These are phyloP conservation scores for Wickerhamiella allomyrinae DNA, from an alignment of 805 yeast genomes.

Conservation along the genomic window DNA sequence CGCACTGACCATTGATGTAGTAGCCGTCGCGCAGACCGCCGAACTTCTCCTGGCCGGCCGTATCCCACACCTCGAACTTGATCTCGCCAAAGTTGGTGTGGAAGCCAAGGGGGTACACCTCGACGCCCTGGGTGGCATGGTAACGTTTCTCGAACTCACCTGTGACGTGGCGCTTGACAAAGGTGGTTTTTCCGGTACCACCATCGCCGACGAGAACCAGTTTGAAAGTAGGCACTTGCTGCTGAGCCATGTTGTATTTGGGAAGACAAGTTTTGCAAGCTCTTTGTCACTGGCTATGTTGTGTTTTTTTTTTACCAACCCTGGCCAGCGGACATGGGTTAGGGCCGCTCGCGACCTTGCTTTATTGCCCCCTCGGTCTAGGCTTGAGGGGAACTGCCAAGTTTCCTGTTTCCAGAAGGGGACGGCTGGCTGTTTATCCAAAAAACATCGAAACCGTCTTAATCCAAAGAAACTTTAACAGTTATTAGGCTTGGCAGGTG, in stretches of 20 bases:
- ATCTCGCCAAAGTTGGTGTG: slow-evolving; percentile 98
- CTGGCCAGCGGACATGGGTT: background rate
- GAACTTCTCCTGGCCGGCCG: slow-evolving; percentile 99
- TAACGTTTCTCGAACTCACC: slow-evolving; percentile 98
- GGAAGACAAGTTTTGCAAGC: slow-evolving; percentile 1
- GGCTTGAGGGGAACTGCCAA: too few species aligned
- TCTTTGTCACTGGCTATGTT: background rate
- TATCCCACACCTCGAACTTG: slow-evolving; percentile 99
- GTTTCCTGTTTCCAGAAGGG: too few species aligned
- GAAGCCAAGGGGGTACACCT: slow-evolving; percentile 96
- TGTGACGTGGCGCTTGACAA: slow-evolving; percentile 98
- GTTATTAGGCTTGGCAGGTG: too few species aligned
- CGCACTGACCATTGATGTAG: slow-evolving; percentile 99
- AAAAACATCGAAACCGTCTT: too few species aligned
- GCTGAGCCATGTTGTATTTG: slow-evolving; percentile 21
- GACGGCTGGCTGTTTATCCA: too few species aligned
- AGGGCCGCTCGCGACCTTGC: background rate
- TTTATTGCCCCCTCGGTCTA: background rate
- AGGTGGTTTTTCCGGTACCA: slow-evolving; percentile 99
- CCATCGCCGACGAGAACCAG: slow-evolving; percentile 99
- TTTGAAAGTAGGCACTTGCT: slow-evolving; percentile 83
- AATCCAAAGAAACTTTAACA: too few species aligned
- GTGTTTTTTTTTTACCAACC: background rate
- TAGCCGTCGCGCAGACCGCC: slow-evolving; percentile 99
- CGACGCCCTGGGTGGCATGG: slow-evolving; percentile 98